Conservation (phyloP, 768 basidiomycete genomes). For the Filobasidium floriforme region DNA sequence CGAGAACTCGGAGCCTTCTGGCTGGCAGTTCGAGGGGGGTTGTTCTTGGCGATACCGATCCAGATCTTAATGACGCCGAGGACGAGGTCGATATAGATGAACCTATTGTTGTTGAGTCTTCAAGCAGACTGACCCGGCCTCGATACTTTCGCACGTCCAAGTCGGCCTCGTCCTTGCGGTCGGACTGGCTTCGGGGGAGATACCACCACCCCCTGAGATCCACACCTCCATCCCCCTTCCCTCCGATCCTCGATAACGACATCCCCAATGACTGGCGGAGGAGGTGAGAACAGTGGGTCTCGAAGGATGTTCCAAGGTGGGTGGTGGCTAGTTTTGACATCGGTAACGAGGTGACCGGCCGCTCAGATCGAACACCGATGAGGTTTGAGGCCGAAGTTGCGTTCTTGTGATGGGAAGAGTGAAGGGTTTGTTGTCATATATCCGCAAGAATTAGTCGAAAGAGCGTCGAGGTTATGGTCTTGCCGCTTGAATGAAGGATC, state of each 20-base stretch:
- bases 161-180: neutral
- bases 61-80: neutral
- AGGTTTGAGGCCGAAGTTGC: conserved; percentile 24
- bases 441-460: neutral
- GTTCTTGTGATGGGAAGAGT: too few species aligned
- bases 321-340: conserved; percentile 50
- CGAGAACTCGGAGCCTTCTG: conserved; percentile 67
- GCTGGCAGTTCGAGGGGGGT: conserved; percentile 24
- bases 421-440: too few species aligned
- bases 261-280: conserved; percentile 66
- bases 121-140: neutral
- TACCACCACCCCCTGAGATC: conserved; percentile 92
- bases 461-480: neutral
- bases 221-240: conserved; percentile 80
- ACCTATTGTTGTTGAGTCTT: too few species aligned
- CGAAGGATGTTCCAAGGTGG: conserved; percentile 66
- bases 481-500: neutral
- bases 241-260: conserved; percentile 69
- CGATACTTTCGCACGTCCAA: neutral
- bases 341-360: conserved; percentile 20
- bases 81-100: too few species aligned
- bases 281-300: conserved; percentile 58
- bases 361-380: conserved; percentile 14
- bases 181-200: conserved; percentile 51
- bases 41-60: neutral